Conservation (phyloP, 805 yeast genomes). For the Sungouiozyma intestinalis region DNA sequence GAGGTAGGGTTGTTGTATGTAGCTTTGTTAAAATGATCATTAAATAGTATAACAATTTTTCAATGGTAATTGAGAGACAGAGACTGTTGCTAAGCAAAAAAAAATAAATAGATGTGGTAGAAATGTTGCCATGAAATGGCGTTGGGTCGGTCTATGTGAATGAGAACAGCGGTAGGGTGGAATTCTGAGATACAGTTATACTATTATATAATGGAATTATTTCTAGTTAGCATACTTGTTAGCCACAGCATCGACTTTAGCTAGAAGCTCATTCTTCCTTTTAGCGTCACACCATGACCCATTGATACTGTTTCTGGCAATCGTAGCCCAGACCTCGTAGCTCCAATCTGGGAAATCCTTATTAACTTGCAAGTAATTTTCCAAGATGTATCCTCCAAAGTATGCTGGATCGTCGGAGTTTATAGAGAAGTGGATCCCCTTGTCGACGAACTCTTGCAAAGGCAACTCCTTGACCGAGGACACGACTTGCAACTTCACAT, state of each 20-base stretch:
- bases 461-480: constrained; percentile 59
- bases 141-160: too few species aligned
- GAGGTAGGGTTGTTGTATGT: too few species aligned
- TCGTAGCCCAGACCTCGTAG: constrained; percentile 47
- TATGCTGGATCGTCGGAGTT: constrained; percentile 78
- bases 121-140: too few species aligned
- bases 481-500: constrained; percentile 66
- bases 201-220: too few species aligned
- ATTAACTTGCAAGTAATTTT: constrained; percentile 61
- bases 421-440: constrained; percentile 58
- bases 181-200: too few species aligned
- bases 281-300: constrained; percentile 69
- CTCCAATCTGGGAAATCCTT: constrained; percentile 50
- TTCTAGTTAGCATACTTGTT: constrained; percentile 24
- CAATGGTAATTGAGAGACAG: too few species aligned
- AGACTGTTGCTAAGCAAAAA: too few species aligned
- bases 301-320: constrained; percentile 54
- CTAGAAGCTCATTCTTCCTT: constrained; percentile 38
- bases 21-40: too few species aligned
- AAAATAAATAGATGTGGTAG: too few species aligned
- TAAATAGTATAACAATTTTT: too few species aligned
- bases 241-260: constrained; percentile 33
- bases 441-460: constrained; percentile 46
- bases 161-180: too few species aligned
- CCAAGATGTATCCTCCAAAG: constrained; percentile 76